Evolutionary conservation across 1,284 basidiomycete species (phyloP), one percentile per base, ranked within the genome.

Genomic region (Pterula multifida): DNA sequence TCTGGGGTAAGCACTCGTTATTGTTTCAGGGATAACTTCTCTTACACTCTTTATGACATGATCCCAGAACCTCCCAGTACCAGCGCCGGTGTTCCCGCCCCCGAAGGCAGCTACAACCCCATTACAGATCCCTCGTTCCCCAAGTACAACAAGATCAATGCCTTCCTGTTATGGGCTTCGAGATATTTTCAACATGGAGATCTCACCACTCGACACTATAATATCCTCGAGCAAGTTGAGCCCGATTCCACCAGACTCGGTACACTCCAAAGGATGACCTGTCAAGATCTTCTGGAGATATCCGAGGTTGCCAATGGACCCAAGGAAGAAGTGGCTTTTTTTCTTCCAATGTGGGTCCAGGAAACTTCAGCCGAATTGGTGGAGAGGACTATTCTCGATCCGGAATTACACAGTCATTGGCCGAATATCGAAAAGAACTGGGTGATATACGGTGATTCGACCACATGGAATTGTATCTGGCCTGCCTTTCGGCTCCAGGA

Each of bases 101-200:
- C 39, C 17, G n/a, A n/a, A 17, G 39, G 39, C 6, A 42, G 39
- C 39, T 56, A 57, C 26, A 51, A 54, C 44, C 60, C 60, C 1
- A 45, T 59, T n/a, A 44, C 42, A 3, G 60, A 61, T 42, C 35
- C 48, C 13, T 42, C 50, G 2, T 49, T 58, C 19, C 55, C 57
- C 15, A 26, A 25, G 12, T 49, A 49, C 23, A 48, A 57, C 3
- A 55, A 55, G 28, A 51, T 50, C 26, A 26, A 49, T 4, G 49
- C 48, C 22, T 60, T 61, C 49, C 47, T 53, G 19, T 39, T 45
- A 2, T 62, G 60, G 59, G 53, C 59, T 0, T 54, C 57, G 4
- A 50, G 55, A 3, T 62, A 61, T 49, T 58, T 47, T 23, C 19
- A 47, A 19, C 23, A 25, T 26, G 45, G 45, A 4, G 22, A 28